Conservation (phyloP, 176 grass and related monocot species). For the Aechmea fasciata region DNA sequence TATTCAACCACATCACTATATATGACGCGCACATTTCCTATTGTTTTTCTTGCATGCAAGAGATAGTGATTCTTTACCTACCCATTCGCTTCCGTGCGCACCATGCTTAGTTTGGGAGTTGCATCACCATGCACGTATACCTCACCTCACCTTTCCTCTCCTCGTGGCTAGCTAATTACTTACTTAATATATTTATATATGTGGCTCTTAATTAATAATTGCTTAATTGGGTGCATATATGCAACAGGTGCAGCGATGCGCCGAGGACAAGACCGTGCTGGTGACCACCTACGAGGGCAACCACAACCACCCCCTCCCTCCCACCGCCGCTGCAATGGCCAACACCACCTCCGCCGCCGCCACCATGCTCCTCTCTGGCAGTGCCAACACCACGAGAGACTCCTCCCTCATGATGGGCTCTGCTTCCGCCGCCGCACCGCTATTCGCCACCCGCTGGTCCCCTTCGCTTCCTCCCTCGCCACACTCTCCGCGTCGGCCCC, state of each 20-base stretch:
- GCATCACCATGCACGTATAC: no score
- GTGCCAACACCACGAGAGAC: not conserved
- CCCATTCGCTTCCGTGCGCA: no score
- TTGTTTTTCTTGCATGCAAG: no score
- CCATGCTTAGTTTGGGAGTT: not conserved
- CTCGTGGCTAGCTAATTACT: not conserved
- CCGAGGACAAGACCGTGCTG: conserved; percentile 12
- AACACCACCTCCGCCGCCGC: conserved; percentile 8
- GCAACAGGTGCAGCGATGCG: conserved; percentile 12
- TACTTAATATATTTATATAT: no score
- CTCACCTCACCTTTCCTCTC: not conserved
- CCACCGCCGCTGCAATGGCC: conserved; percentile 7
- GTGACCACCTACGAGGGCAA: conserved; percentile 21
- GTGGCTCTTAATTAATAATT: not conserved
- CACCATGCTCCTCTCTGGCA: conserved; percentile 11
- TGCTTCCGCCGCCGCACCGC: not conserved
- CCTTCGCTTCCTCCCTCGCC: not conserved
- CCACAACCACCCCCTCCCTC: conserved; percentile 22
- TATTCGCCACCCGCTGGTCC: not conserved
- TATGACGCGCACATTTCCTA: no score
- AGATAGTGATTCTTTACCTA: no score
- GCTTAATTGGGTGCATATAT: not conserved
- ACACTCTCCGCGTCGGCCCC: conserved; percentile 5
- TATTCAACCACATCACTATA: no score
- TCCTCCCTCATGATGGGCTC: not conserved